phyloP scores from a whole-genome alignment of 495 filamentous ascomycete genomes.

The Neurospora sp. region DNA sequence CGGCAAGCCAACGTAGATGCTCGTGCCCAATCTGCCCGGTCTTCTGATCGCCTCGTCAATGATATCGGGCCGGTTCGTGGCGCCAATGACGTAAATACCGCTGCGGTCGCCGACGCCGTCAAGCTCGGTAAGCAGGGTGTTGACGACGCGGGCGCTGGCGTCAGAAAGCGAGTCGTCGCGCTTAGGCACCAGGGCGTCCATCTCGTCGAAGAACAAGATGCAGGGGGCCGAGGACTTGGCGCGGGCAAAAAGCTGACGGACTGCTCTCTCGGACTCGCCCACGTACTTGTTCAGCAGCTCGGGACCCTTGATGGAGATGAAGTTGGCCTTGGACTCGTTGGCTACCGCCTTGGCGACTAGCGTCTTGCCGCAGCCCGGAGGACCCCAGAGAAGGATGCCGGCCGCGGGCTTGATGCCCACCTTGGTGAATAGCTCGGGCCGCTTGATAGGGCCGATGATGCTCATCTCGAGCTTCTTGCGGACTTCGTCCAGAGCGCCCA shows the following conservation, averaged over 20 bases:
- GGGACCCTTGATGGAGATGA: conserved; percentile 95
- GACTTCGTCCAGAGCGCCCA: conserved; percentile 72
- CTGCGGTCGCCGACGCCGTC: conserved; percentile 73
- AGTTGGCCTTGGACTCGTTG: conserved; percentile 90
- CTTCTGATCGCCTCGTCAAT: conserved; percentile 94
- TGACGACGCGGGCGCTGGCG: conserved; percentile 80
- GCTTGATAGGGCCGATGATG: conserved; percentile 86
- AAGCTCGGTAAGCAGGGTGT: conserved; percentile 91
- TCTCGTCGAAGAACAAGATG: conserved; percentile 95
- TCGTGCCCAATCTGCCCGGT: conserved; percentile 80
- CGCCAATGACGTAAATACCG: conserved; percentile 91
- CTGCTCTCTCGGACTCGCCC: conserved; percentile 86
- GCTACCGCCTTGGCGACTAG: conserved; percentile 93
- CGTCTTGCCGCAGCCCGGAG: conserved; percentile 94
- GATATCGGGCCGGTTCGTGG: conserved; percentile 91
- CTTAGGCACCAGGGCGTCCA: conserved; percentile 83
- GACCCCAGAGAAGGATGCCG: conserved; percentile 92
- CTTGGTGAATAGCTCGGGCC: conserved; percentile 66
- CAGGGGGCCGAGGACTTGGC: conserved; percentile 81
- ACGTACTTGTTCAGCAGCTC: conserved; percentile 94
- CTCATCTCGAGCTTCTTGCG: conserved; percentile 76
- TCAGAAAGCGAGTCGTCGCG: conserved; percentile 76
- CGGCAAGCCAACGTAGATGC: conserved; percentile 84
- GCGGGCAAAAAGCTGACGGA: conserved; percentile 84
- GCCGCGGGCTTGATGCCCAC: conserved; percentile 84